Evolutionary conservation across 169 alveolate species (phyloP).

Genomic region (Cryptosporidium parvum): DNA sequence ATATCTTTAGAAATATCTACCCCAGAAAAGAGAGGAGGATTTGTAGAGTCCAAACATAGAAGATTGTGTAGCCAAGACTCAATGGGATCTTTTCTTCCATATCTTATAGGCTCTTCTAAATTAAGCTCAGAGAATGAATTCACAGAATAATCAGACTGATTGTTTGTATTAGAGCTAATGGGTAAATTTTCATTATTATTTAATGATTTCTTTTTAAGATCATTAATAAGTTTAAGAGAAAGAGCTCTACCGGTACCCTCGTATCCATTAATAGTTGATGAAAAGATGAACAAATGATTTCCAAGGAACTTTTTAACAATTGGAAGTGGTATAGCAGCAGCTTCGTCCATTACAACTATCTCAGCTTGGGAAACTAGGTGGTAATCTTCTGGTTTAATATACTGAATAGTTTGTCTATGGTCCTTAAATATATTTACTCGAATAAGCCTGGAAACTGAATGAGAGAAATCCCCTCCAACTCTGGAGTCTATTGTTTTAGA

Average conservation of each 20-base stretch:
- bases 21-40: slow-evolving; percentile 81
- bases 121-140: slow-evolving; percentile 85
- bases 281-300: slow-evolving; percentile 93
- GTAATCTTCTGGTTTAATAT: slow-evolving; percentile 88
- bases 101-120: slow-evolving; percentile 96
- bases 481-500: slow-evolving; percentile 63
- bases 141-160: neutral
- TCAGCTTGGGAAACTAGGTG: slow-evolving; percentile 79
- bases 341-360: slow-evolving; percentile 99
- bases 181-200: slow-evolving; percentile 1
- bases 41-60: slow-evolving; percentile 96
- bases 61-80: slow-evolving; percentile 97
- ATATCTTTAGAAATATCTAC: neutral
- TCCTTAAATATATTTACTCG: slow-evolving; percentile 86
- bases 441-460: slow-evolving; percentile 81
- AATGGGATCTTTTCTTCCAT: slow-evolving; percentile 96
- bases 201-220: slow-evolving; percentile 84
- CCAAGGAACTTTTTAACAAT: slow-evolving; percentile 93
- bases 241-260: slow-evolving; percentile 99
- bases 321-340: slow-evolving; percentile 99
- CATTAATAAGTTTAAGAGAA: slow-evolving; percentile 95
- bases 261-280: slow-evolving; percentile 99
- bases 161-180: neutral
- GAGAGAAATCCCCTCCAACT: slow-evolving; percentile 76
- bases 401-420: slow-evolving; percentile 91